Percentiles rank a stretch among this genome's conserved stretches.
These are phyloP conservation scores for Nyssa sinensis DNA, from an alignment of 148 eudicot species.

Conservation along the genomic window DNA sequence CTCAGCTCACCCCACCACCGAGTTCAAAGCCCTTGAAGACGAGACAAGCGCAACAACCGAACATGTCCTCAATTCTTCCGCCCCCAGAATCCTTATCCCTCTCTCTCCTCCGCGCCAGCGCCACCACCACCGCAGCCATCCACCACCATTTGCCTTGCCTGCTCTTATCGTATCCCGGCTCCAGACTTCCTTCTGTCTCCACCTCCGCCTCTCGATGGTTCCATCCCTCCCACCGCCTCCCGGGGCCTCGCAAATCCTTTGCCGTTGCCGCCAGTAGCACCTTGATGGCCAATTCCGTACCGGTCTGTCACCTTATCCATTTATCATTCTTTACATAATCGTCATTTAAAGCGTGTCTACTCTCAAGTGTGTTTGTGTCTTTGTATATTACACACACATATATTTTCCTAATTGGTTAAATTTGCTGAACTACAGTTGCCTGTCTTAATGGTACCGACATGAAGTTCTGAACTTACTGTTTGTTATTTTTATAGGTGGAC, in stretches of 20 bases:
- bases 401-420: no score
- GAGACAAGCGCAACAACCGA: neutral
- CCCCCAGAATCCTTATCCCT: constrained; percentile 29
- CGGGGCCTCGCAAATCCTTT: constrained; percentile 20
- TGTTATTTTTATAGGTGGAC: no score
- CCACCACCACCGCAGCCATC: constrained; percentile 18
- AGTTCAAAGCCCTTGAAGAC: neutral
- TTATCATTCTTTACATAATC: neutral
- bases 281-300: constrained; percentile 23
- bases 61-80: constrained; percentile 40
- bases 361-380: no score
- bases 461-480: no score
- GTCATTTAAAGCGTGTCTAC: no score
- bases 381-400: no score
- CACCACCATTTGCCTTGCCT: constrained; percentile 21
- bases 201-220: constrained; percentile 9
- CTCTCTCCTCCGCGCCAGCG: constrained; percentile 20
- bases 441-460: no score
- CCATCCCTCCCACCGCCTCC: constrained; percentile 5
- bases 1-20: neutral
- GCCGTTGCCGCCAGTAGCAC: constrained; percentile 21
- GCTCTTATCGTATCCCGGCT: constrained; percentile 18
- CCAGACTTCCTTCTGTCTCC: neutral
- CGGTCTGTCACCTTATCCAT: constrained; percentile 18
- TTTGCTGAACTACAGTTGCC: no score